Base-by-base conservation (phyloP, 106 monocot species). In the Apostasia shenzhenica region DNA sequence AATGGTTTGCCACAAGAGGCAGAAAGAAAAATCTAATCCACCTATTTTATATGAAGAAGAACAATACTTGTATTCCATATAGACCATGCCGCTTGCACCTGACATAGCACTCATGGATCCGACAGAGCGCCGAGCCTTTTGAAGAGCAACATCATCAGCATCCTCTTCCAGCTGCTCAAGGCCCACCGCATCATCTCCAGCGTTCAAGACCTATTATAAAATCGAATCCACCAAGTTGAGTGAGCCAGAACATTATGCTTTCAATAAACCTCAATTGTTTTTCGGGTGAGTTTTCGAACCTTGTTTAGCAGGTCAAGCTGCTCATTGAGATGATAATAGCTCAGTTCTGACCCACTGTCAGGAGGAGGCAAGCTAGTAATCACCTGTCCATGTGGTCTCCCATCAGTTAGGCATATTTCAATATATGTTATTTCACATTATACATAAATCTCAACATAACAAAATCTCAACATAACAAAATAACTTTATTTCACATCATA, bases 121-220 rank as follows among this genome's bases (percentile, higher is more conserved):
- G 8, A 76, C 68, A 12, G 78, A 80, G 49, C 99, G 89, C 1
- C 81, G 82, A 65, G 87, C 87, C 68, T 82, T 99, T 13, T 75
- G 79, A 45, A 93, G 85, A 53, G 90, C 81, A 51, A 90, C 83
- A 61, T 79, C 99, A 78, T 99, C 99, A 9, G 87, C 68, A 78
- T 99, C 99, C 67, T 88, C 93, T 78, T 99, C 93, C 67, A 93
- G 55, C 69, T 90, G 90, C 70, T 99, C 99, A 10, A 99, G 66
- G 63, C 99, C 99, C 45, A 93, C 87, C 37, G 64, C 70, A 56
- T 87, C 93, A 74, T 99, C 99, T 48, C 93, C 87, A 63, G 92
- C 99, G 82, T 54, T 93, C 62, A 99, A 62, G 3, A 88, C 77
- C 97, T 97, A 75, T 54, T 8, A 7, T 13, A 44, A 51, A 3